phyloP scores from a whole-genome alignment of 2,329 filamentous ascomycete species.

The Chalara sp. region DNA sequence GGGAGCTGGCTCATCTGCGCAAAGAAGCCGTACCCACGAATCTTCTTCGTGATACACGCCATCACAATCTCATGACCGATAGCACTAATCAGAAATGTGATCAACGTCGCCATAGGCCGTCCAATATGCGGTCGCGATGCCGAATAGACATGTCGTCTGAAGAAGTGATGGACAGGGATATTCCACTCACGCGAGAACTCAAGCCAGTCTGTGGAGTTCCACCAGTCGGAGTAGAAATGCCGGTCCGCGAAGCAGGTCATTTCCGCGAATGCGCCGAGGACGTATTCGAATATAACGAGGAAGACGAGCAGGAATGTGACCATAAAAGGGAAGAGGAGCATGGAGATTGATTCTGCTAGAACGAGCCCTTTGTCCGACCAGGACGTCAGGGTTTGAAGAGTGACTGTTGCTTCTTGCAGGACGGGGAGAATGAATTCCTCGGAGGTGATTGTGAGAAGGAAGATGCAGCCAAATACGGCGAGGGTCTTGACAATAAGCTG shows the following conservation, averaged over 20 bases:
- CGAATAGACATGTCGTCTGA: conserved; percentile 88
- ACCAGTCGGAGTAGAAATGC: conserved; percentile 81
- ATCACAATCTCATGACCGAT: conserved; percentile 92
- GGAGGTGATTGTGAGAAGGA: conserved; percentile 81
- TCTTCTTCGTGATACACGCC: conserved; percentile 96
- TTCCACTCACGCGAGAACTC: conserved; percentile 98
- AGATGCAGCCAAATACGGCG: conserved; percentile 93
- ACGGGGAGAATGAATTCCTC: conserved; percentile 96
- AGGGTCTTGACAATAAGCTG: conserved; percentile 79
- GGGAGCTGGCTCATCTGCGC: conserved; percentile 97
- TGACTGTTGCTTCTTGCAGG: conserved; percentile 59
- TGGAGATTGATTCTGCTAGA: conserved; percentile 81
- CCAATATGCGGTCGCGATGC: conserved; percentile 73
- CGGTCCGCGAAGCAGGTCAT: conserved; percentile 89
- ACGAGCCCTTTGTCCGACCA: conserved; percentile 66
- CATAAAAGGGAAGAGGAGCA: conserved; percentile 96
- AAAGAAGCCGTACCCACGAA: conserved; percentile 87
- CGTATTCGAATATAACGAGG: conserved; percentile 96
- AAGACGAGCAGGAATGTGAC: conserved; percentile 92
- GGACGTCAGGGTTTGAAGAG: conserved; percentile 38
- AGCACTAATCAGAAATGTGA: conserved; percentile 88
- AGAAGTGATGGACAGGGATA: conserved; percentile 92
- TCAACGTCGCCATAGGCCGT: conserved; percentile 68
- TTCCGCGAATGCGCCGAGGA: conserved; percentile 89
- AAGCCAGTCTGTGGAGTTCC: conserved; percentile 81